These are phyloP conservation scores for Mycena maculata DNA, from an alignment of 768 basidiomycete genomes.

Conservation along the genomic window DNA sequence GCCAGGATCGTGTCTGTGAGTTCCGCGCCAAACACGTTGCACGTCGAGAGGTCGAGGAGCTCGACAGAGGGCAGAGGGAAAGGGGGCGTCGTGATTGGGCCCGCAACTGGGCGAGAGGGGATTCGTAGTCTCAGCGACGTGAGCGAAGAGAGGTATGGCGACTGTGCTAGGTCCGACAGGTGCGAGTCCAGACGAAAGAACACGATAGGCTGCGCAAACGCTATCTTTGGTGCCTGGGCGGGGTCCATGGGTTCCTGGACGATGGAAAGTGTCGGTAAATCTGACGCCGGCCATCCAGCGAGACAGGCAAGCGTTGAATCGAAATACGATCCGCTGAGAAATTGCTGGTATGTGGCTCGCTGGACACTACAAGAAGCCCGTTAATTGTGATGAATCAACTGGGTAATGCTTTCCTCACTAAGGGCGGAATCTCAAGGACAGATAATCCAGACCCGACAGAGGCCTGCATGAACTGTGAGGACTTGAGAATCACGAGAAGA, in stretches of 20 bases:
- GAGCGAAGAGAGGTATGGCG: constrained; percentile 62
- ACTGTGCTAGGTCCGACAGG: constrained; percentile 56
- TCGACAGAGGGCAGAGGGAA: constrained; percentile 59
- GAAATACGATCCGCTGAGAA: constrained; percentile 88
- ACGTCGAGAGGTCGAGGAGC: constrained; percentile 84
- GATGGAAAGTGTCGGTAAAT: constrained; percentile 64
- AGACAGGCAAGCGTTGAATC: constrained; percentile 76
- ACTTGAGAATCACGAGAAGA: neutral
- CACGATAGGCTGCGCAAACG: constrained; percentile 89
- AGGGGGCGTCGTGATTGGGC: constrained; percentile 46
- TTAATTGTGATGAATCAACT: constrained; percentile 7
- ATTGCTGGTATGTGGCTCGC: constrained; percentile 83
- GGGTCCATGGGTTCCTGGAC: constrained; percentile 72
- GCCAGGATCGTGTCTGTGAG: constrained; percentile 63
- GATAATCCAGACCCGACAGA: constrained; percentile 55
- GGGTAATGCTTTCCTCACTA: constrained; percentile 65
- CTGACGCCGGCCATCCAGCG: constrained; percentile 67
- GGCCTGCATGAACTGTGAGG: constrained; percentile 43
- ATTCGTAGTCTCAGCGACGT: constrained; percentile 75
- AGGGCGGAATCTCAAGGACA: constrained; percentile 83
- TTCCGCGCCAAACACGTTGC: constrained; percentile 63
- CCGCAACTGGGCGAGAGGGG: constrained; percentile 70
- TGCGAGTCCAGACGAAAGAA: constrained; percentile 78
- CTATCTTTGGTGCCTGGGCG: constrained; percentile 44
- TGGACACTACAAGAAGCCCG: constrained; percentile 57